A percentile compares a stretch with the other conserved stretches of the same genome.
These are phyloP conservation scores for Leishmania turanica DNA, from an alignment of 208 protist genomes.

Conservation along the genomic window DNA sequence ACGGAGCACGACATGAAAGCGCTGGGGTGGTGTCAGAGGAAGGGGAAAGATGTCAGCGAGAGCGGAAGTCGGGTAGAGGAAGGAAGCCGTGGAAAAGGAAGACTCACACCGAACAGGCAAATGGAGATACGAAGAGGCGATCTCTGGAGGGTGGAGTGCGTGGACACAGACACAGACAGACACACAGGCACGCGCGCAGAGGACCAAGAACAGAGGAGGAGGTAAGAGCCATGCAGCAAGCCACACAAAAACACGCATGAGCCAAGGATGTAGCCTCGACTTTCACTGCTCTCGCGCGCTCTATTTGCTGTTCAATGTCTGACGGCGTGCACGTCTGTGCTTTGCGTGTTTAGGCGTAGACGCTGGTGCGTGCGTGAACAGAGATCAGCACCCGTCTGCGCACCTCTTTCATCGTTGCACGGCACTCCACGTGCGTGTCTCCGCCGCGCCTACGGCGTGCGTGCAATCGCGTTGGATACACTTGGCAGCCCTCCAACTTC, in stretches of 20 bases:
- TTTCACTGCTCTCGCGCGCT: neutral
- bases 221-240: neutral
- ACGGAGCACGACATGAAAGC: neutral
- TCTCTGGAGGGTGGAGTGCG: neutral
- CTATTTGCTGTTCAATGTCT: neutral
- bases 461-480: neutral
- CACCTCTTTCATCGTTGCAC: neutral
- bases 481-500: too few species aligned
- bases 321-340: neutral
- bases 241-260: neutral
- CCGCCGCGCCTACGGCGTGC: neutral
- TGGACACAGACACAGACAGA: neutral
- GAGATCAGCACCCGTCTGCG: neutral
- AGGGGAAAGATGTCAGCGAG: neutral
- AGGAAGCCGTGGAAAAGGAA: neutral
- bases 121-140: neutral
- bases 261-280: neutral
- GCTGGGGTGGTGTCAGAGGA: neutral
- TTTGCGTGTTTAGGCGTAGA: neutral
- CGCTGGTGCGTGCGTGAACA: neutral
- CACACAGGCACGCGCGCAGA: neutral
- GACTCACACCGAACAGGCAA: neutral
- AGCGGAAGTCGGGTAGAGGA: neutral
- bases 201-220: neutral
- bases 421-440: neutral